Percentiles rank a stretch among this genome's conserved stretches.
These are phyloP conservation scores for Amylocystis lapponica DNA, from an alignment of 768 basidiomycete genomes.

Conservation along the genomic window DNA sequence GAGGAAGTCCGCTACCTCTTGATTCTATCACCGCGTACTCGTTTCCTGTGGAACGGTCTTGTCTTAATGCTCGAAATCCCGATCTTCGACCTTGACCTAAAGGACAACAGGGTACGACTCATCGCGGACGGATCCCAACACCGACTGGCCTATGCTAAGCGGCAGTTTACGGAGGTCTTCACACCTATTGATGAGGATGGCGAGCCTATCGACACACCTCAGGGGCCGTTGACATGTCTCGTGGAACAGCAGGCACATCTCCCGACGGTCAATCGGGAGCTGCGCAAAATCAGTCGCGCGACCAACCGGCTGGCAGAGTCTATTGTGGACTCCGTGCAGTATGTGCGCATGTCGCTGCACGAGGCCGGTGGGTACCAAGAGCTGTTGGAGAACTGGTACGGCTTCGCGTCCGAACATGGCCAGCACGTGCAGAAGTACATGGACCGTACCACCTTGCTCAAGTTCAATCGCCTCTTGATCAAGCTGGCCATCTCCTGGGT, in stretches of 20 bases:
- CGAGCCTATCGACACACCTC: constrained; percentile 38
- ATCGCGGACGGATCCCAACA: constrained; percentile 86
- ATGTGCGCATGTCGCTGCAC: constrained; percentile 66
- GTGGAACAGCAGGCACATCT: constrained; percentile 87
- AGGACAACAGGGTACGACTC: constrained; percentile 82
- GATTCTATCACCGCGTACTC: constrained; percentile 75
- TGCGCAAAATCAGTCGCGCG: constrained; percentile 86
- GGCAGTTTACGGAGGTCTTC: constrained; percentile 65
- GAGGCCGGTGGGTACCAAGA: constrained; percentile 70
- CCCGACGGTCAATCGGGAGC: constrained; percentile 81
- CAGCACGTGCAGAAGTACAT: constrained; percentile 85
- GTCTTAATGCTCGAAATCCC: constrained; percentile 76
- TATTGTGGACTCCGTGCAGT: constrained; percentile 87
- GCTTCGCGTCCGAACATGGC: constrained; percentile 95
- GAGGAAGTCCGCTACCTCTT: constrained; percentile 71
- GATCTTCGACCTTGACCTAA: constrained; percentile 65
- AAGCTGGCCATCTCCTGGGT: constrained; percentile 96
- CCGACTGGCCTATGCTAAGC: constrained; percentile 70
- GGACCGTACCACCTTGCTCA: constrained; percentile 62
- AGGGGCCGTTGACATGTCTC: constrained; percentile 42
- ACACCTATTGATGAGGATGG: constrained; percentile 54
- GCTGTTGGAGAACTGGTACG: constrained; percentile 88
- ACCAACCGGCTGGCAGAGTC: constrained; percentile 88
- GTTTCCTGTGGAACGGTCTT: constrained; percentile 89
- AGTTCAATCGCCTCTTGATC: constrained; percentile 81